Conservation (phyloP, 2,329 filamentous ascomycete genomes). For the Colletotrichum eleusines region DNA sequence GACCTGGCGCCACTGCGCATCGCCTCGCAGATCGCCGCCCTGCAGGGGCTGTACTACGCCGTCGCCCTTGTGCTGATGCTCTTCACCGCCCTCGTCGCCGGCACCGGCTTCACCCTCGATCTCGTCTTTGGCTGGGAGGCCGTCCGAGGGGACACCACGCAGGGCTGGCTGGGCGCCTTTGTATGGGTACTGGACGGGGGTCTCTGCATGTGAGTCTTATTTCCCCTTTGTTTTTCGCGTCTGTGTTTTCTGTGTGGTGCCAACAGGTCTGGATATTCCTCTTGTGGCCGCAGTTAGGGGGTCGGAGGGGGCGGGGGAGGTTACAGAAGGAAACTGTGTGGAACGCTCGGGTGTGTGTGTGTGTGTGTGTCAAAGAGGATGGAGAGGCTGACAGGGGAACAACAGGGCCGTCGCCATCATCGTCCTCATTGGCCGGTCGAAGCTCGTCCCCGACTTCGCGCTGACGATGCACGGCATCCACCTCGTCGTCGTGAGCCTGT, state of each 20-base stretch:
- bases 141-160: conserved; percentile 72
- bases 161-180: conserved; percentile 71
- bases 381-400: background rate
- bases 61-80: conserved; percentile 65
- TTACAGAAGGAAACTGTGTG: background rate
- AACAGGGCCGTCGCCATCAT: conserved; percentile 85
- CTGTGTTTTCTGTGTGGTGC: background rate
- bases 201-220: conserved; percentile 59
- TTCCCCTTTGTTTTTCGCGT: background rate
- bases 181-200: conserved; percentile 69
- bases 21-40: conserved; percentile 67
- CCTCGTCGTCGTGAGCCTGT: conserved; percentile 81
- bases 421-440: conserved; percentile 86
- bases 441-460: conserved; percentile 95
- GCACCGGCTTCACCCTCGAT: conserved; percentile 64
- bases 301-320: background rate
- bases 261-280: background rate
- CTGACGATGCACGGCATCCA: conserved; percentile 89
- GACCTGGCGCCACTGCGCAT: conserved; percentile 73
- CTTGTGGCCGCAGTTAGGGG: background rate
- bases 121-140: conserved; percentile 69
- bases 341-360: background rate
- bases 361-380: background rate
- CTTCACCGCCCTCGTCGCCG: conserved; percentile 71
- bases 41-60: conserved; percentile 69